These are phyloP conservation scores for Lactarius pseudohatsudake DNA, from an alignment of 768 basidiomycete genomes.

Conservation along the genomic window DNA sequence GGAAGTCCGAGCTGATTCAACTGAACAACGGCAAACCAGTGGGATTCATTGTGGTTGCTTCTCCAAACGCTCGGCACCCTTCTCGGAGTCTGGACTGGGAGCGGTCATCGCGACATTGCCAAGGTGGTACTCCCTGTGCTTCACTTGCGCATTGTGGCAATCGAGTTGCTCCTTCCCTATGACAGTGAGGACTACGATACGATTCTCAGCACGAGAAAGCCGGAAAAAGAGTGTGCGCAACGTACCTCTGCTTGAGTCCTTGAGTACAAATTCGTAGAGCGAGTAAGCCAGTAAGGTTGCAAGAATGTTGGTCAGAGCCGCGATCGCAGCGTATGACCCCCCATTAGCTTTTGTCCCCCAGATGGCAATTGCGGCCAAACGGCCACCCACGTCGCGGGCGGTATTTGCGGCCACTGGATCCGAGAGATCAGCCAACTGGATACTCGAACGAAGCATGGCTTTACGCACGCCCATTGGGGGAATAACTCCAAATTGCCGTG, in stretches of 20 bases:
- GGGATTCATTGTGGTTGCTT: not conserved
- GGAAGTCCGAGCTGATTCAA: not conserved
- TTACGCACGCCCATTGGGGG: slow-evolving; percentile 31
- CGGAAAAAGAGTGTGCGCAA: not conserved
- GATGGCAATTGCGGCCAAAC: slow-evolving; percentile 32
- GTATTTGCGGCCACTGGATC: slow-evolving; percentile 35
- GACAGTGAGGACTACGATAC: slow-evolving; percentile 18
- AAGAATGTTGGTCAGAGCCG: slow-evolving; percentile 35
- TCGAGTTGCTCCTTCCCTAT: slow-evolving; percentile 12
- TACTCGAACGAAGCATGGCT: not conserved
- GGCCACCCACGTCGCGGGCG: slow-evolving; percentile 35
- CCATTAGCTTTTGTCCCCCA: slow-evolving; percentile 35
- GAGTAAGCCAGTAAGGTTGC: slow-evolving; percentile 34
- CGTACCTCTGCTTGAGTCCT: slow-evolving; percentile 34
- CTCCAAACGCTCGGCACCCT: not conserved
- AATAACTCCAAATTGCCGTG: slow-evolving; percentile 32
- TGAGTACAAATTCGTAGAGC: slow-evolving; percentile 33
- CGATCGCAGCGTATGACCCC: slow-evolving; percentile 37
- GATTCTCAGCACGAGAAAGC: slow-evolving; percentile 8
- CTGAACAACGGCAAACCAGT: not conserved
- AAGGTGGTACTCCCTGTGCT: slow-evolving; percentile 4
- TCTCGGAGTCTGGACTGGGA: slow-evolving; percentile 15
- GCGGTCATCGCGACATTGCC: not conserved
- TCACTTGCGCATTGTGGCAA: slow-evolving; percentile 20
- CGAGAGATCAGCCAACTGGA: not conserved